Percentiles rank a stretch among this genome's conserved stretches.
Evolutionary conservation across 169 alveolate genomes (phyloP).

Genomic region (Cryptosporidium meleagridis): DNA sequence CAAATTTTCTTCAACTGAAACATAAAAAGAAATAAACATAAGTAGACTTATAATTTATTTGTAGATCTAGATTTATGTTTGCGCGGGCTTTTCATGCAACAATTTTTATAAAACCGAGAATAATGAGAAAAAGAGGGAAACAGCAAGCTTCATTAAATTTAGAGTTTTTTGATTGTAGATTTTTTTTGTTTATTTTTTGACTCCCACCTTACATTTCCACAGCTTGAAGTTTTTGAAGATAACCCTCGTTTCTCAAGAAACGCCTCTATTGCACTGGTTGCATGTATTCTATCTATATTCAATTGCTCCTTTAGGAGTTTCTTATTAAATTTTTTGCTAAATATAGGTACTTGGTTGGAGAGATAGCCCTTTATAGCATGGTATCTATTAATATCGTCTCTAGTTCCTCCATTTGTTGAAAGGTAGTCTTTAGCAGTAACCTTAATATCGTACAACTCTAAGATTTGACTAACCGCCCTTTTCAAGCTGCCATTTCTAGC

Average conservation of each 20-base stretch:
- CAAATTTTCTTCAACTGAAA: neutral
- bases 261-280: neutral
- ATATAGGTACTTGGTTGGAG: neutral
- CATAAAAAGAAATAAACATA: neutral
- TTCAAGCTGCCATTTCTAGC: conserved; percentile 30
- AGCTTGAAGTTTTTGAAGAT: neutral
- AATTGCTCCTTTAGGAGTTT: neutral
- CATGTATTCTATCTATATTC: neutral
- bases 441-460: conserved; percentile 5
- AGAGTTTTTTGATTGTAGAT: neutral
- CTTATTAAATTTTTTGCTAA: neutral
- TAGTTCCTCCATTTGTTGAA: neutral
- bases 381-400: conserved; percentile 60
- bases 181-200: neutral
- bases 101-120: neutral
- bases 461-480: conserved; percentile 2
- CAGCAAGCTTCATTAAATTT: neutral
- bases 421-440: neutral
- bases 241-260: conserved; percentile 1
- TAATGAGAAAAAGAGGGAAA: neutral
- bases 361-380: neutral
- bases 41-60: conserved; percentile 62
- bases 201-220: conserved; percentile 4
- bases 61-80: conserved; percentile 65
- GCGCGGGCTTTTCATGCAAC: conserved; percentile 52